A percentile compares a stretch with the other conserved stretches of the same genome.
phyloP scores from a whole-genome alignment of 2,329 filamentous ascomycete genomes.

The Diaporthe caulivora region DNA sequence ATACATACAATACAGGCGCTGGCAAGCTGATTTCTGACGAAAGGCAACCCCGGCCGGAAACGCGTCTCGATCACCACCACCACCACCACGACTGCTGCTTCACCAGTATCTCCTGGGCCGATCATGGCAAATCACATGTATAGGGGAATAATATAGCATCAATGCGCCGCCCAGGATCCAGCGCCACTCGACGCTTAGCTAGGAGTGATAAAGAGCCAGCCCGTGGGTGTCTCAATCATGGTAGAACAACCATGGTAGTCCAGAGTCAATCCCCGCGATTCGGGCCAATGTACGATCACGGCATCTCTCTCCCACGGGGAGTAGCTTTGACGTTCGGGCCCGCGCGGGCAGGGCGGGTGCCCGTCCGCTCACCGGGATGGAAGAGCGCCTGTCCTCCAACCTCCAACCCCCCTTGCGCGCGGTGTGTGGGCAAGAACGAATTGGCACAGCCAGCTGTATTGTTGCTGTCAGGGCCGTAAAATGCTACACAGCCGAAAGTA shows the following conservation, averaged over 20 bases:
- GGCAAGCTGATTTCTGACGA: neutral
- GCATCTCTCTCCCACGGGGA: neutral
- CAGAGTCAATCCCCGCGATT: neutral
- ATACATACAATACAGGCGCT: slow-evolving; percentile 1
- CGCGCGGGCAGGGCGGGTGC: slow-evolving; percentile 3
- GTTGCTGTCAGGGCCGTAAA: neutral
- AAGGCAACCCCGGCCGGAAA: neutral
- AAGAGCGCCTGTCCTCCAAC: no score
- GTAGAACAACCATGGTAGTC: slow-evolving; percentile 20
- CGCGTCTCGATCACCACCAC: neutral
- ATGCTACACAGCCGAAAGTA: slow-evolving; percentile 27
- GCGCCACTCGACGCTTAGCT: neutral
- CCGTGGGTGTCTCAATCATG: slow-evolving; percentile 2
- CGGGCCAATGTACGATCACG: slow-evolving; percentile 1
- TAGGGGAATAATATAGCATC: neutral
- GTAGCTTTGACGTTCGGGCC: slow-evolving; percentile 27
- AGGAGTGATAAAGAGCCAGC: neutral
- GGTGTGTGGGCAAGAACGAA: neutral
- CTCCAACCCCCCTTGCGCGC: neutral
- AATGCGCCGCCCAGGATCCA: neutral
- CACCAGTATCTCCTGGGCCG: neutral
- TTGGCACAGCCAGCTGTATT: neutral
- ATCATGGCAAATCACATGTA: slow-evolving; percentile 17
- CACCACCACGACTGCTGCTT: neutral
- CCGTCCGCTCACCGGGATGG: slow-evolving; percentile 6